Evolutionary conservation across 306 rosid species (phyloP).

Genomic region (Cucurbita pepo): DNA sequence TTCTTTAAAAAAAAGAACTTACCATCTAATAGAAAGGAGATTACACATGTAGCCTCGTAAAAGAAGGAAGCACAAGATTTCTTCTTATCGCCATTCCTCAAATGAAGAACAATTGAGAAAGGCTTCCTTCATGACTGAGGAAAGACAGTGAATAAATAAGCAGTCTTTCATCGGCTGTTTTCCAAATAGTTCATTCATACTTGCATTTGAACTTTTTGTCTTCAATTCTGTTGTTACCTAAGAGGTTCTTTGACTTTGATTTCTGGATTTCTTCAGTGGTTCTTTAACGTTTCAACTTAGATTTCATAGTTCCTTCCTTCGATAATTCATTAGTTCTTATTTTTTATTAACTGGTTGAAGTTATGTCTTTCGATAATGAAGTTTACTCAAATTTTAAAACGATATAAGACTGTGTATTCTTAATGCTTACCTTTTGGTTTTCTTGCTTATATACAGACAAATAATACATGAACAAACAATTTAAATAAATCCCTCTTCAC

Average conservation of each 20-base stretch:
- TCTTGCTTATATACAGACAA: background rate
- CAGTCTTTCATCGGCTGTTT: background rate
- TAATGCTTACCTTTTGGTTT: background rate
- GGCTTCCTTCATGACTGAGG: conserved; percentile 1
- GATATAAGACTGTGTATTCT: background rate
- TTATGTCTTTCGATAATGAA: background rate
- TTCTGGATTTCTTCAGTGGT: background rate
- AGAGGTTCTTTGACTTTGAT: background rate
- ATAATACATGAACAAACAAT: background rate
- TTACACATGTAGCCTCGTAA: background rate
- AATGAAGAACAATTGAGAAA: background rate
- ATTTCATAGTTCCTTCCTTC: background rate
- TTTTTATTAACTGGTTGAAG: background rate
- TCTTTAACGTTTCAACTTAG: background rate
- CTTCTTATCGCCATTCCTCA: background rate
- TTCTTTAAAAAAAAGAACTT: background rate
- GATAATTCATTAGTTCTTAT: background rate
- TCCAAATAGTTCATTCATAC: background rate
- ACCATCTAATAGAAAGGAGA: background rate
- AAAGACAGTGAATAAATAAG: background rate
- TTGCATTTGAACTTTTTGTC: background rate
- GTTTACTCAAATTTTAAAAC: background rate
- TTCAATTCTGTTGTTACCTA: background rate
- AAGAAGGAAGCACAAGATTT: background rate
- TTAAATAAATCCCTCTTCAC: background rate